These are phyloP conservation scores for Fusarium buharicum DNA, from an alignment of 2,329 filamentous ascomycete species.

Conservation along the genomic window DNA sequence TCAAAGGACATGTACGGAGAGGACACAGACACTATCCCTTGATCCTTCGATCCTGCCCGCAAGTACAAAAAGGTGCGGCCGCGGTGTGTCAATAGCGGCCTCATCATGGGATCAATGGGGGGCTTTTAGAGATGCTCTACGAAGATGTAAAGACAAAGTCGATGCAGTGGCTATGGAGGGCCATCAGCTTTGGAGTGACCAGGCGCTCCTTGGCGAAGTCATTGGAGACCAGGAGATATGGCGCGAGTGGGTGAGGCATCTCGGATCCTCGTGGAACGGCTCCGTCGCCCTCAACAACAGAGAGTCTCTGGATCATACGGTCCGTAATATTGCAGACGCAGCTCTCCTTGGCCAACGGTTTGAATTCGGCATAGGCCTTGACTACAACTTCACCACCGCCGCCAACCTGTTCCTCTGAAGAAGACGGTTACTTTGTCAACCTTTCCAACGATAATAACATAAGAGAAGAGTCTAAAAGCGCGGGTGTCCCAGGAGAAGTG, in stretches of 20 bases:
- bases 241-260: constrained; percentile 47
- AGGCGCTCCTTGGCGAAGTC: constrained; percentile 53
- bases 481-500: constrained; percentile 47
- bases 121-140: constrained; percentile 40
- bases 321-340: constrained; percentile 44
- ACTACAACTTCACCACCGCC: constrained; percentile 54
- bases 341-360: constrained; percentile 48
- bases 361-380: constrained; percentile 54
- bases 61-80: constrained; percentile 50
- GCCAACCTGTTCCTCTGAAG: constrained; percentile 52
- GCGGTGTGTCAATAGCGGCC: constrained; percentile 51
- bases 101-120: constrained; percentile 52
- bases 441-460: constrained; percentile 44
- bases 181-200: constrained; percentile 54
- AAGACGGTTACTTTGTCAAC: constrained; percentile 50
- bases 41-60: constrained; percentile 47
- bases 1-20: constrained; percentile 49
- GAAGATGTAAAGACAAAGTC: constrained; percentile 46
- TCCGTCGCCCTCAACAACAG: constrained; percentile 23
- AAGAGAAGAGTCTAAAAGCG: constrained; percentile 41
- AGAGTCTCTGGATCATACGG: constrained; percentile 23
- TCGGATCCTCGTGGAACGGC: constrained; percentile 50
- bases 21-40: constrained; percentile 46
- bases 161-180: constrained; percentile 43
- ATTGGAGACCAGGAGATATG: constrained; percentile 54